Base-by-base conservation (phyloP, 1,284 basidiomycete genomes). In the Gomphus sp. region DNA sequence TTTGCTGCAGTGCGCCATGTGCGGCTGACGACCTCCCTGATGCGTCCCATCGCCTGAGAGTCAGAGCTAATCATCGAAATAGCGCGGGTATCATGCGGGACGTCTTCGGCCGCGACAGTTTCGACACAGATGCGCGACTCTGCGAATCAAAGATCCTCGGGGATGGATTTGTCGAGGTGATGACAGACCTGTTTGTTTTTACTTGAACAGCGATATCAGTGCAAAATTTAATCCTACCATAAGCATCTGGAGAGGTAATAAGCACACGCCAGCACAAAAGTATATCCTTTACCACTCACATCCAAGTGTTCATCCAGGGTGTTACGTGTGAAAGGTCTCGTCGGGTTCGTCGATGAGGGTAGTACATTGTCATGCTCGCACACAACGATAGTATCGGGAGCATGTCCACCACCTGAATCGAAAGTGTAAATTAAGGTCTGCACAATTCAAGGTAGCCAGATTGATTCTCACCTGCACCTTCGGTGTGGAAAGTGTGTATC, bases 1-100 rank as follows among this genome's bases (percentile, higher is more conserved):
- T 99, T 99, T 71, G 89, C 90, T 16, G 97, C 97, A 0, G 97
- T 98, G 43, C 95, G 80, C 97, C 97, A 99, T 0, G 97, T 98
- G 45, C 97, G 77, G 45, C 87, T 83, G 7, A 95, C 76, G 7
- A 99, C 96, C 71, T 99, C 97, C 10, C 94, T 97, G 10, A 99
- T 93, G 11, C 94, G 83, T 16, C 97, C 96, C 97, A 99, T 98
- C 0, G 96, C 96, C 72, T 97, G 95, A 1, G 93, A 90, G 70
- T 99, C 96, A 4, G 91, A 93, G 63, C 87, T 90, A 66, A 98
- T 97, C 85, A 98, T 97, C 3, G 91, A 88, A 51, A 99, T 98
- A 1, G 96, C 94, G 1, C 97, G 97, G 0, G 74, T 81, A 69
- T 99, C 96, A 61, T 99, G 96, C 44, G 99, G 75, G 18, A 99